Conservation (phyloP, 306 rosid species). For the Gastrolobium villosum region DNA sequence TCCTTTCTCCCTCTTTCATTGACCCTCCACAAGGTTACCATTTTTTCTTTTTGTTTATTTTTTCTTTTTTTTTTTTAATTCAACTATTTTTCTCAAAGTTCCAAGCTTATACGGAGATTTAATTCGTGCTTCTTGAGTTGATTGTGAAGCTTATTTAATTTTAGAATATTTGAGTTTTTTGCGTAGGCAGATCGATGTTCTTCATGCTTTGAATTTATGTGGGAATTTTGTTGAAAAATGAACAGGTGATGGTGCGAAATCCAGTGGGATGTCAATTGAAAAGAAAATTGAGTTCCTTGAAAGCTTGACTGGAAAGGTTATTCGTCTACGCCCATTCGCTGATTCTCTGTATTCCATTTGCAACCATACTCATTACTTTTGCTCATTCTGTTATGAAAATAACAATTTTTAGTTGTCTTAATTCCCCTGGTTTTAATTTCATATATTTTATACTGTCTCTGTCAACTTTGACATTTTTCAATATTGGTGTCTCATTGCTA, state of each 20-base stretch:
- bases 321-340: neutral
- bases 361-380: neutral
- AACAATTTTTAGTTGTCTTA: slow-evolving; percentile 2
- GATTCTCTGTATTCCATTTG: slow-evolving; percentile 27
- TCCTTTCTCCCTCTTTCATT: slow-evolving; percentile 35
- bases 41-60: neutral
- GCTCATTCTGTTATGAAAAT: neutral
- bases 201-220: neutral
- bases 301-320: slow-evolving; percentile 81
- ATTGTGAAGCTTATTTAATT: neutral
- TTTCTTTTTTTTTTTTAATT: neutral
- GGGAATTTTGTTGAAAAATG: slow-evolving; percentile 38
- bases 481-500: neutral
- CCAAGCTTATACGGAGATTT: neutral
- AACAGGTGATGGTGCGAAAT: slow-evolving; percentile 62
- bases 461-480: neutral
- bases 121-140: neutral
- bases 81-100: neutral
- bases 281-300: slow-evolving; percentile 87
- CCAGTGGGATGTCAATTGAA: slow-evolving; percentile 74
- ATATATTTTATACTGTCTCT: neutral
- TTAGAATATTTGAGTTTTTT: neutral
- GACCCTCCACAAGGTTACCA: slow-evolving; percentile 45
- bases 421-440: neutral
- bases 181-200: neutral